Percentiles rank a stretch among this genome's conserved stretches.
phyloP scores from a whole-genome alignment of 768 basidiomycete species.

The Steccherinum ochraceum region DNA sequence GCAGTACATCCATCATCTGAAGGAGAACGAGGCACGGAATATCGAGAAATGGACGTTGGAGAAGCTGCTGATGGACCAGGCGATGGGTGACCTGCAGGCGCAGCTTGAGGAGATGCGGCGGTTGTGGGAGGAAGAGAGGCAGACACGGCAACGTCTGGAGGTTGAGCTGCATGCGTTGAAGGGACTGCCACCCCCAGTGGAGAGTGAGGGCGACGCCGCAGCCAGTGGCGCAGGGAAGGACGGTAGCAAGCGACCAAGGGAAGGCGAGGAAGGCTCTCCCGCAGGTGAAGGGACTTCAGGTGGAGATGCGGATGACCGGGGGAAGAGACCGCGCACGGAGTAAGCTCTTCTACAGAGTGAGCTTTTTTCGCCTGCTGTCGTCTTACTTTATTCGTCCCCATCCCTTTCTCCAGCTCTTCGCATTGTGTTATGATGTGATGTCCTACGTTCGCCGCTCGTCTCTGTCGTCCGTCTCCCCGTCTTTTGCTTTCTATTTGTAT shows the following conservation, averaged over 20 bases:
- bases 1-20: constrained; percentile 86
- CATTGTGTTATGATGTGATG: too few species aligned
- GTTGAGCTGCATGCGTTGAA: constrained; percentile 56
- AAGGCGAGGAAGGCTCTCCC: background rate
- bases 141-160: constrained; percentile 51
- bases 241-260: background rate
- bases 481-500: background rate
- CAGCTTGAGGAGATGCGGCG: constrained; percentile 78
- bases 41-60: constrained; percentile 94
- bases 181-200: constrained; percentile 14
- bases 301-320: too few species aligned
- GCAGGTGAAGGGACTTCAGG: background rate
- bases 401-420: too few species aligned
- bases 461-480: background rate
- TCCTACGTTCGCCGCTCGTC: too few species aligned
- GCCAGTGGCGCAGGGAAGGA: constrained; percentile 2
- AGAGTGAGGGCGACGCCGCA: constrained; percentile 1
- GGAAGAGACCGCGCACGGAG: background rate
- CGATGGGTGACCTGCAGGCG: constrained; percentile 80
- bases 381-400: too few species aligned
- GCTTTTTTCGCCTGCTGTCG: background rate
- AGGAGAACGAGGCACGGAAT: constrained; percentile 85
- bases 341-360: background rate
- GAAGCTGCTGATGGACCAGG: constrained; percentile 88
- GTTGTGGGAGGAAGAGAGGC: constrained; percentile 76